Base-by-base conservation (phyloP, 2,329 filamentous ascomycete genomes). In the Berkeleyomyces basicola region DNA sequence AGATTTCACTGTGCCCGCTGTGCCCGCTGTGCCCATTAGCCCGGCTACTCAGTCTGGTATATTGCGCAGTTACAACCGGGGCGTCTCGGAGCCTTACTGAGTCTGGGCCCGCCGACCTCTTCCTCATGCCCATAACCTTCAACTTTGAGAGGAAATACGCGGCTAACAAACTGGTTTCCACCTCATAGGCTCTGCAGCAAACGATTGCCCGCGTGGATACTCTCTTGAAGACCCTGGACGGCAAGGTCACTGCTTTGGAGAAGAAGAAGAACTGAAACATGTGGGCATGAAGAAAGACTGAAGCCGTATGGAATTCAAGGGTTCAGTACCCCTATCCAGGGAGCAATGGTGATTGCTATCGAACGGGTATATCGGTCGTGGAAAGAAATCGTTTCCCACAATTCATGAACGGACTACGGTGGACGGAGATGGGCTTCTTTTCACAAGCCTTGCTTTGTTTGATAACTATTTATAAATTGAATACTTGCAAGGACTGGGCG, bases 141-240 rank as follows among this genome's bases (percentile, higher is more conserved):
- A 7, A 59, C 37, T 14, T 47, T 14, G 16, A 23, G 23, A 23
- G 23, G 23, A 31, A n/a, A 55, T 23, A 39, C 36, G 14, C 47
- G 58, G 63, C 64, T 67, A 64, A 66, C 65, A 62, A 65, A 59
- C 68, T 61, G 51, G 44, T 58, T 65, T 59, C 55, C 57, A 39
- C 61, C 63, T 3, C 67, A 65, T 68, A 92, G 89, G 82, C 86
- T 67, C 79, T 95, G 61, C 89, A 95, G 79, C 79, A 82, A 58
- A 86, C 88, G 43, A 89, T 91, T 62, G 84, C 90, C 73, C 82
- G 86, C 71, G 81, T 95, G 72, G 87, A 89, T 74, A 80, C 79
- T 62, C 92, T 93, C 71, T 82, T 93, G 66, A 80, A 82, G 70
- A 81, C 82, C 63, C 76, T 95, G 67, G 90, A 95, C 75, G 81